phyloP scores from a whole-genome alignment of 805 yeast genomes.

The Zygosaccharomyces bisporus region DNA sequence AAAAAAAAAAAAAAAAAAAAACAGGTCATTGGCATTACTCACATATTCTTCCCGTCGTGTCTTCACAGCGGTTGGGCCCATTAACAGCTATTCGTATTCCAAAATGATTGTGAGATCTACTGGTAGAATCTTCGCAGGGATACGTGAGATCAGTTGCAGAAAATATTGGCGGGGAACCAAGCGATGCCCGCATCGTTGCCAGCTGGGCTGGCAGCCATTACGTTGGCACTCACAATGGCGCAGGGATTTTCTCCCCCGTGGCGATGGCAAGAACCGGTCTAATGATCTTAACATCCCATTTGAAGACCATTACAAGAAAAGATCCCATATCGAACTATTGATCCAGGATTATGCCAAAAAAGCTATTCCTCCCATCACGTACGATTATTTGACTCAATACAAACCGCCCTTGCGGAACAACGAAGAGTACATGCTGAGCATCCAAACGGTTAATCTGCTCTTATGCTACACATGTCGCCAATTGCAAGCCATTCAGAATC shows the following conservation, averaged over 20 bases:
- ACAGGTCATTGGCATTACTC: no score
- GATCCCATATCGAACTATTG: slow-evolving; percentile 56
- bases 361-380: slow-evolving; percentile 51
- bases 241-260: slow-evolving; percentile 5
- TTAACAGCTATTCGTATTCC: background rate
- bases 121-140: background rate
- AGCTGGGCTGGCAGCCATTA: slow-evolving; percentile 1
- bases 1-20: no score
- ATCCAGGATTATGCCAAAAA: slow-evolving; percentile 53
- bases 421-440: slow-evolving; percentile 41
- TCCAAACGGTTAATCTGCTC: slow-evolving; percentile 53
- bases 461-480: slow-evolving; percentile 67
- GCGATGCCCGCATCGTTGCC: background rate
- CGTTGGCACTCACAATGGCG: slow-evolving; percentile 8
- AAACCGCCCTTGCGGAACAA: slow-evolving; percentile 31
- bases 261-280: slow-evolving; percentile 1
- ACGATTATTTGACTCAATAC: slow-evolving; percentile 48
- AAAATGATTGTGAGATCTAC: background rate
- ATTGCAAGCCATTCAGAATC: slow-evolving; percentile 59
- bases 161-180: background rate
- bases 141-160: background rate
- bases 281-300: slow-evolving; percentile 33
- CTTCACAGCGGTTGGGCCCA: no score
- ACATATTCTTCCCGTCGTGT: no score
- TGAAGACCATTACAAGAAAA: slow-evolving; percentile 50